Base-by-base conservation (phyloP, 345 rosid species). In the Combretum micranthum region DNA sequence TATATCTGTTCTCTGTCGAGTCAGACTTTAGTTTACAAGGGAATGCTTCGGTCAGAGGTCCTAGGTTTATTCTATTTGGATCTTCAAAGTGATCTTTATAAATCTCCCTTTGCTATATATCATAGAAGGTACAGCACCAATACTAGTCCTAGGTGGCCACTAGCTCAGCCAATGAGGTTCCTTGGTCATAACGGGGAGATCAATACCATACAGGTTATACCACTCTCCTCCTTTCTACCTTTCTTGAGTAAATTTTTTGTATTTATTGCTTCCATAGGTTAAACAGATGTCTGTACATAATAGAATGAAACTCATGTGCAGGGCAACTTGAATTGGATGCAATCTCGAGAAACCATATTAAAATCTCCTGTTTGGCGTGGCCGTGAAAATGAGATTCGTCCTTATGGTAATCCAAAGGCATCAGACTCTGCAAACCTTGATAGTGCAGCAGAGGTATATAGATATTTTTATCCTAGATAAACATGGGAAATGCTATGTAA, bases 261-360 rank as follows among this genome's bases (percentile, higher is more conserved):
- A 18, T 12, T 48, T 55, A 23, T n/a, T 54, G 15, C 19, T 3
- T 47, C 23, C 39, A 32, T 32, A 4, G 6, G 39, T n/a, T 45
- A 48, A 47, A 11, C 50, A 57, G 14, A 39, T 67, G 45, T 49
- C 42, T 61, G n/a, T 46, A 47, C 45, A 50, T 52, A n/a, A 46
- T 56, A 47, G 52, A 61, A 14, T 45, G 51, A 58, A 51, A 45
- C 18, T 48, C 53, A 2, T 49, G 43, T 80, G 62, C 65, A 93
- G 99, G 99, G 99, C 50, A 93, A 93, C 79, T 77, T 93, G 77
- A 93, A 93, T 46, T 93, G 99, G 99, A 93, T 93, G 99, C 96
- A 82, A 77, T 93, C 99, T 71, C 83, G 99, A 67, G 99, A 93
- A 78, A 67, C 84, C 59, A 78, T 91, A 15, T 64, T 93, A 75